Conservation (phyloP, 164 flowering plant genomes). For the Hamamelis virginiana region DNA sequence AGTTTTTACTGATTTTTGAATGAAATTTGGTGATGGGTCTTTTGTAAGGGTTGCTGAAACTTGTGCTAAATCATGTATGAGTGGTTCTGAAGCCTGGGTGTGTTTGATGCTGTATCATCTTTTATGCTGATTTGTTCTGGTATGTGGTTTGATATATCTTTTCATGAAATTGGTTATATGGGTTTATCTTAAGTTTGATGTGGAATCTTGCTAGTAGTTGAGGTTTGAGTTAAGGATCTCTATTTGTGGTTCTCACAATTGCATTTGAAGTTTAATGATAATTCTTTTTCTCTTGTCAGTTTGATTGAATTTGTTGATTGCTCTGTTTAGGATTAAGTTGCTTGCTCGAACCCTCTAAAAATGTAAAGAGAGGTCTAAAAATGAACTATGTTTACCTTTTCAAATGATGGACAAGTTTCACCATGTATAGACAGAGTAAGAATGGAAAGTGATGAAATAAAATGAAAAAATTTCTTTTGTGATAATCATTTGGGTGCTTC, state of each 20-base stretch:
- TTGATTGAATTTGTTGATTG: not conserved
- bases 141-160: conserved; percentile 4
- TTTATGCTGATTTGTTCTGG: conserved; percentile 4
- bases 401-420: not conserved
- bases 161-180: not conserved
- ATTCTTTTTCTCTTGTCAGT: not conserved
- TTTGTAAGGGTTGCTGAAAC: conserved; percentile 1
- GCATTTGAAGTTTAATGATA: not conserved
- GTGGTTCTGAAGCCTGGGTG: not conserved
- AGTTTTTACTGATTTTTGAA: not conserved
- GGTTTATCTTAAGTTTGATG: too few species aligned
- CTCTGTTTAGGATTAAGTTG: too few species aligned
- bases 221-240: conserved; percentile 18
- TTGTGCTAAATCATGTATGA: not conserved
- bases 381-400: conserved; percentile 5
- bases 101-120: not conserved
- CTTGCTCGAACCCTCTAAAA: too few species aligned
- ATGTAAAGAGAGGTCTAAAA: not conserved
- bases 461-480: not conserved
- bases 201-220: conserved; percentile 7
- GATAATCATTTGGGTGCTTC: not conserved
- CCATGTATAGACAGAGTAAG: not conserved
- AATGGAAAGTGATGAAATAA: not conserved
- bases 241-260: not conserved
- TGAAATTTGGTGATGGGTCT: conserved; percentile 14